Conservation (phyloP, 768 basidiomycete species). For the Panaeolus cyanescens region DNA sequence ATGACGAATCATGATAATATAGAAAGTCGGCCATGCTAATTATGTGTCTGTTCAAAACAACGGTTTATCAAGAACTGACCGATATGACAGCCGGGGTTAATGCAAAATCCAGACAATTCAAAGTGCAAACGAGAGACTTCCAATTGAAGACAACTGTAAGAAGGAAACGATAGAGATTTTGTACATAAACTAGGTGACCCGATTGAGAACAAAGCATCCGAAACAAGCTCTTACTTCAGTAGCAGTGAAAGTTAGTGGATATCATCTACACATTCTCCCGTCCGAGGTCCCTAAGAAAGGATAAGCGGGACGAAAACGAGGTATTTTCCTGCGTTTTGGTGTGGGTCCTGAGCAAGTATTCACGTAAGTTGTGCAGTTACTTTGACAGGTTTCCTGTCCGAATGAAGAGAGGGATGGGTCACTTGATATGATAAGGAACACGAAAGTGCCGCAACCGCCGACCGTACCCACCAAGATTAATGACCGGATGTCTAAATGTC, state of each 20-base stretch:
- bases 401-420: background rate
- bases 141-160: background rate
- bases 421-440: constrained; percentile 2
- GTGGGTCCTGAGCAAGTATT: background rate
- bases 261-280: background rate
- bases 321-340: constrained; percentile 1
- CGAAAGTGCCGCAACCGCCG: constrained; percentile 2
- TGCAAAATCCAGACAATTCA: background rate
- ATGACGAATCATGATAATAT: background rate
- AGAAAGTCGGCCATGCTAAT: constrained; percentile 2
- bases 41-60: background rate
- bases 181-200: background rate
- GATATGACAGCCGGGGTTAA: constrained; percentile 11
- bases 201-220: background rate
- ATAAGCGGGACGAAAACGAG: background rate
- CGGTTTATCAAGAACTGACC: constrained; percentile 18
- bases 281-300: background rate
- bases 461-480: background rate
- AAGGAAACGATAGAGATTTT: background rate
- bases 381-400: background rate
- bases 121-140: background rate
- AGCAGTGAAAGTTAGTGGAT: background rate
- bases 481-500: constrained; percentile 2
- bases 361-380: background rate
- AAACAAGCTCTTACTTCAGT: background rate